These are phyloP conservation scores for Fusarium caatingaense DNA, from an alignment of 2,329 filamentous ascomycete genomes.

Conservation along the genomic window DNA sequence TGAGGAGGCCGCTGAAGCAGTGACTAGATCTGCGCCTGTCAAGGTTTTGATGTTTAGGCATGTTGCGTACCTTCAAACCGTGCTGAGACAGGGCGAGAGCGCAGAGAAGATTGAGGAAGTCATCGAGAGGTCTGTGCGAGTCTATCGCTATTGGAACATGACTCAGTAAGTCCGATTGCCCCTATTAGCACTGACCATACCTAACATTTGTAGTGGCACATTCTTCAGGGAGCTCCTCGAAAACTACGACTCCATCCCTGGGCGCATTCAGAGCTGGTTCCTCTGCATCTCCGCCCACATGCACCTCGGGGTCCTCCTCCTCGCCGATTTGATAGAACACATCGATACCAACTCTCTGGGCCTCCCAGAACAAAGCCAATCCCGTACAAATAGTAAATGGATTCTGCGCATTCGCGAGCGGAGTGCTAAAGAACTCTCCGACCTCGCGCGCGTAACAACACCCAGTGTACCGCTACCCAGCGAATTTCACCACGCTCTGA, in stretches of 20 bases:
- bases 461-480: constrained; percentile 44
- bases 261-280: constrained; percentile 69
- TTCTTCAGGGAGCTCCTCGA: constrained; percentile 64
- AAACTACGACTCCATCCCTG: constrained; percentile 61
- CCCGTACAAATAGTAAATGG: constrained; percentile 48
- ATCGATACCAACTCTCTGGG: constrained; percentile 56
- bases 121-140: constrained; percentile 58
- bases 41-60: constrained; percentile 69
- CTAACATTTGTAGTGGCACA: constrained; percentile 43
- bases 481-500: constrained; percentile 64
- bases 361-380: constrained; percentile 23
- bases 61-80: constrained; percentile 64
- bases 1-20: constrained; percentile 58
- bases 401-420: constrained; percentile 54
- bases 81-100: constrained; percentile 54
- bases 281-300: constrained; percentile 67
- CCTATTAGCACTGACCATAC: accelerated
- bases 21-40: constrained; percentile 65
- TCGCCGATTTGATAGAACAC: constrained; percentile 65
- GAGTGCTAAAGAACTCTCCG: constrained; percentile 59
- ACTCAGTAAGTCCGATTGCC: constrained; percentile 50
- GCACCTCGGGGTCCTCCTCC: constrained; percentile 65
- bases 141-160: constrained; percentile 66
- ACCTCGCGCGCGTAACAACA: constrained; percentile 60
- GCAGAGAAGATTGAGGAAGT: constrained; percentile 58